Evolutionary conservation across 2,329 filamentous ascomycete genomes (phyloP).

Genomic region (Incumbomyces delicatus): DNA sequence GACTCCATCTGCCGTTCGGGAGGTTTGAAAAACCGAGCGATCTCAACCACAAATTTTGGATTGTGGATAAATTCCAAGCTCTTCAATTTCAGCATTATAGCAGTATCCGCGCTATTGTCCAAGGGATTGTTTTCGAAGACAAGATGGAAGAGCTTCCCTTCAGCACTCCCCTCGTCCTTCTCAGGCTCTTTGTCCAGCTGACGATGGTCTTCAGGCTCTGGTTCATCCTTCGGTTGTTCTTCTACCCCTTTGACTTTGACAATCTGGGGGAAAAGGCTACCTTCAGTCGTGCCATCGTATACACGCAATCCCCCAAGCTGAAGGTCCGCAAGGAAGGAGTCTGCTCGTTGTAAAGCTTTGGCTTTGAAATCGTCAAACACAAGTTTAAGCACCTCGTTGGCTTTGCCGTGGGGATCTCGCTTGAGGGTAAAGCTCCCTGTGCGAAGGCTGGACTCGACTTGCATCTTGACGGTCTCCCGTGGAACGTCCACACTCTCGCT

Average conservation of each 20-base stretch:
- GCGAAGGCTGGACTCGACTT: constrained; percentile 83
- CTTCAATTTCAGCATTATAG: constrained; percentile 81
- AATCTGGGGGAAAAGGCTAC: constrained; percentile 88
- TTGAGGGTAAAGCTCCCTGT: constrained; percentile 94
- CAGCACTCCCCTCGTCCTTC: constrained; percentile 29
- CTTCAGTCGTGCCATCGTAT: constrained; percentile 88
- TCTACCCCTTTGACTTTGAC: constrained; percentile 88
- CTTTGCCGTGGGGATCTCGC: constrained; percentile 67
- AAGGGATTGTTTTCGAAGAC: constrained; percentile 92
- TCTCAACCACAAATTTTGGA: constrained; percentile 79
- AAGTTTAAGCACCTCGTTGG: constrained; percentile 73
- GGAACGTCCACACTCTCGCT: constrained; percentile 82
- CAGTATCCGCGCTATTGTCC: constrained; percentile 82
- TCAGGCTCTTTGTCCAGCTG: constrained; percentile 35
- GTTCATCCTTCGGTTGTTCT: constrained; percentile 41
- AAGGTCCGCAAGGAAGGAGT: constrained; percentile 79
- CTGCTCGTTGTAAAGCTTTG: constrained; percentile 77
- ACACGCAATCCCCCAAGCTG: constrained; percentile 87
- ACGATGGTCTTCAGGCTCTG: constrained; percentile 34
- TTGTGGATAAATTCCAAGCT: constrained; percentile 98
- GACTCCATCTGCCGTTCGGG: constrained; percentile 98
- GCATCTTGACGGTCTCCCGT: constrained; percentile 82
- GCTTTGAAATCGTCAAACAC: constrained; percentile 93
- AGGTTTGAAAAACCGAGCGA: constrained; percentile 91
- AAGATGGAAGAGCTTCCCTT: constrained; percentile 82